Conservation (phyloP, 345 rosid genomes). For the Brassica nigra region DNA sequence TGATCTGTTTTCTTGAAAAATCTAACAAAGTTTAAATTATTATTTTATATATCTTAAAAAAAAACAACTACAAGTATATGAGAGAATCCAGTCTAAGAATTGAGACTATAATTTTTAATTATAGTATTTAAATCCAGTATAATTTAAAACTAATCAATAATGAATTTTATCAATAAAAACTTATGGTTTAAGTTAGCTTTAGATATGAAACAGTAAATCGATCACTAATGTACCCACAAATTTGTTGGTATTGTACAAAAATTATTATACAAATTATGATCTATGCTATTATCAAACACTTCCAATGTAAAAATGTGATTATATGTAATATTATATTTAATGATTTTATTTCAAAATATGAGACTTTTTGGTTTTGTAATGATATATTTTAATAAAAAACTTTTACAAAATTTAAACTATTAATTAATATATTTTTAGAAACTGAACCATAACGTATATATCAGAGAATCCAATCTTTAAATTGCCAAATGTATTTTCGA, state of each 20-base stretch:
- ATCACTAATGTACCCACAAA: background rate
- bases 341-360: background rate
- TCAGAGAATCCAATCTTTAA: background rate
- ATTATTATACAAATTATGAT: background rate
- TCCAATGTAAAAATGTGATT: background rate
- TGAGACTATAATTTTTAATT: background rate
- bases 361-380: background rate
- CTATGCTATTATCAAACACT: background rate
- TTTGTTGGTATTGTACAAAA: background rate
- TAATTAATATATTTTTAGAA: background rate
- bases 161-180: background rate
- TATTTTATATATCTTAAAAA: background rate
- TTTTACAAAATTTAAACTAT: too few species aligned
- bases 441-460: background rate
- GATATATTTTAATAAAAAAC: background rate
- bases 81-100: too few species aligned
- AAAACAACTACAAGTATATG: background rate
- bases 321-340: too few species aligned
- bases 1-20: background rate
- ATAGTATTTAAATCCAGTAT: background rate
- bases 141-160: background rate
- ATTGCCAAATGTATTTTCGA: background rate
- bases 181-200: background rate
- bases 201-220: background rate
- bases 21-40: background rate